phyloP scores from a whole-genome alignment of 2,329 filamentous ascomycete species.

The Phaeophleospora eucalypticola region DNA sequence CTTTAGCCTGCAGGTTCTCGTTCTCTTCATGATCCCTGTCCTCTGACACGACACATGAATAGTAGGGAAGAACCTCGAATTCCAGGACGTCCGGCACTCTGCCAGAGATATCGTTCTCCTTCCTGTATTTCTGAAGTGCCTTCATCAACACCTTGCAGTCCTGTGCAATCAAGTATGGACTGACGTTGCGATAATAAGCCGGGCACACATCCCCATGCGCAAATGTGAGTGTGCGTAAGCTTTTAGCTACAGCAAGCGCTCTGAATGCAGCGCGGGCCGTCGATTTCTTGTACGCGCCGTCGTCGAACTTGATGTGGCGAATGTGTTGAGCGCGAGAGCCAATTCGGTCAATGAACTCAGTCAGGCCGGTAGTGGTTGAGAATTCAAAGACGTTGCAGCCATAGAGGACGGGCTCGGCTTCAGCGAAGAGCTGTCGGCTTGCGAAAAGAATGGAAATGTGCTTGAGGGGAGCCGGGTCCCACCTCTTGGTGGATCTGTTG shows the following conservation, averaged over 20 bases:
- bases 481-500: background rate
- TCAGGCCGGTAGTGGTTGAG: background rate
- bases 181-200: no score
- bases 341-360: constrained; percentile 1
- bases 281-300: background rate
- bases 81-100: constrained; percentile 7
- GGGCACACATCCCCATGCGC: background rate
- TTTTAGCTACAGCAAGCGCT: constrained; percentile 5
- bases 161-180: background rate
- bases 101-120: background rate
- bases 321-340: constrained; percentile 1
- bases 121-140: background rate
- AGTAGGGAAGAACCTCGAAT: background rate
- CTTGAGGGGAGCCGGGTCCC: background rate
- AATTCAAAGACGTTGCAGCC: constrained; percentile 8
- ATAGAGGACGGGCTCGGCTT: constrained; percentile 13
- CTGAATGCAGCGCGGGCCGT: constrained; percentile 1
- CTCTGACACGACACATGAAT: background rate
- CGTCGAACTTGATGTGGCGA: constrained; percentile 3
- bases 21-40: no score
- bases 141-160: constrained; percentile 6
- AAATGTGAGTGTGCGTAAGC: constrained; percentile 5
- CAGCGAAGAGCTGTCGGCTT: constrained; percentile 14
- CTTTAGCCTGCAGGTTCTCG: background rate
- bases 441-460: constrained; percentile 6